Percentiles rank a stretch among this genome's conserved stretches.
These are phyloP conservation scores for Exophiala aquamarina DNA, from an alignment of 2,329 filamentous ascomycete genomes.

Conservation along the genomic window DNA sequence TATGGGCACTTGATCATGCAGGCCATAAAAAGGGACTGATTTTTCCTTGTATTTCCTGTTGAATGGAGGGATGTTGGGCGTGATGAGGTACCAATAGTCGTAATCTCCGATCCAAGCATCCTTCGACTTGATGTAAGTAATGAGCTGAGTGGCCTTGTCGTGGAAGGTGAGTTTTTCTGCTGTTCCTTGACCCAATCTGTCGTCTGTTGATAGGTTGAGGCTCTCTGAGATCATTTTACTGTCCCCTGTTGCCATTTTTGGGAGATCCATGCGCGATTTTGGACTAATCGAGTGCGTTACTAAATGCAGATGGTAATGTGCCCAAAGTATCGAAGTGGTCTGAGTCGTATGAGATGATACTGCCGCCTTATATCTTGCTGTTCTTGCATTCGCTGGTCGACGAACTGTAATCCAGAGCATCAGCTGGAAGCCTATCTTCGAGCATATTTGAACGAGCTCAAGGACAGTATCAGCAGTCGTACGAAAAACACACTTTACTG, in stretches of 20 bases:
- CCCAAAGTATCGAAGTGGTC: not conserved
- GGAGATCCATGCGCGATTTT: not conserved
- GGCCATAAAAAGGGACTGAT: constrained; percentile 79
- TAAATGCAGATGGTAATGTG: not conserved
- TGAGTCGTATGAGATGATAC: not conserved
- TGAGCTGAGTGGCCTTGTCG: constrained; percentile 19
- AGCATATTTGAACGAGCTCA: not conserved
- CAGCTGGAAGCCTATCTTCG: not conserved
- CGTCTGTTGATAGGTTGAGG: too few species aligned
- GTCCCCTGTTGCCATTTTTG: constrained; percentile 7
- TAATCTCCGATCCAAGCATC: constrained; percentile 54
- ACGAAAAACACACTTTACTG: constrained; percentile 2
- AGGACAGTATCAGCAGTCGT: not conserved
- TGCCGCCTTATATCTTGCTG: not conserved
- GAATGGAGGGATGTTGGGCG: constrained; percentile 54
- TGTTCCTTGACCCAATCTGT: constrained; percentile 7
- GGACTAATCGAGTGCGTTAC: not conserved
- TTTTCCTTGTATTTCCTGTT: constrained; percentile 45
- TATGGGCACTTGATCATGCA: constrained; percentile 75
- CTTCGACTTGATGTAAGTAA: constrained; percentile 26
- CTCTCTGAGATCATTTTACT: too few species aligned
- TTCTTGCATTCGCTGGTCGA: not conserved
- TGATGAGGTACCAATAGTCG: constrained; percentile 57
- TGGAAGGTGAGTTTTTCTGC: constrained; percentile 9
- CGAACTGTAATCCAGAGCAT: not conserved